phyloP scores from a whole-genome alignment of 1,284 basidiomycete genomes.

The Trichosporon sp. region DNA sequence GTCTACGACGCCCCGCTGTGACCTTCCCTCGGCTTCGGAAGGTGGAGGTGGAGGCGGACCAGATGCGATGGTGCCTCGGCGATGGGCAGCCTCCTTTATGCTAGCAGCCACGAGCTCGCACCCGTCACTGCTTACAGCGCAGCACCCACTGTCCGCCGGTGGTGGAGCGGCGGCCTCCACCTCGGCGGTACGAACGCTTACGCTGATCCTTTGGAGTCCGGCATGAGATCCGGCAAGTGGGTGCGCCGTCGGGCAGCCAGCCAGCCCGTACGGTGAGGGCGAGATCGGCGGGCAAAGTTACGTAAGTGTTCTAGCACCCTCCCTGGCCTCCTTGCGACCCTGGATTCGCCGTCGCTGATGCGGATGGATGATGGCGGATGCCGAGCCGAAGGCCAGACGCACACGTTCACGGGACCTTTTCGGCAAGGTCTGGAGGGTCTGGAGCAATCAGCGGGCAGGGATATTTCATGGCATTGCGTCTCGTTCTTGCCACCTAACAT shows the following conservation, averaged over 20 bases:
- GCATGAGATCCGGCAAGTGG: no score
- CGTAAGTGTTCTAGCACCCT: slow-evolving; percentile 15
- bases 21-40: not conserved
- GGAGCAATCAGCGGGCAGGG: slow-evolving; percentile 9
- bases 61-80: slow-evolving; percentile 4
- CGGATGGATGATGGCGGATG: not conserved
- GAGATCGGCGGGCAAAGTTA: not conserved
- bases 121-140: not conserved
- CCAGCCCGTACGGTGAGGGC: not conserved
- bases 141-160: not conserved
- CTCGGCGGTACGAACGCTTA: not conserved
- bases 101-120: not conserved
- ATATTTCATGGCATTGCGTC: slow-evolving; percentile 19
- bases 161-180: not conserved
- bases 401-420: slow-evolving; percentile 16
- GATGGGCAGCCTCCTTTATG: not conserved
- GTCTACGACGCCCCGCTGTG: not conserved
- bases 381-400: slow-evolving; percentile 9
- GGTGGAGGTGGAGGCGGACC: slow-evolving; percentile 6
- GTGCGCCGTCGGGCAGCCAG: not conserved
- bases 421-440: not conserved
- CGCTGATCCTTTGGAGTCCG: not conserved
- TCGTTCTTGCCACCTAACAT: slow-evolving; percentile 29
- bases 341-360: not conserved
- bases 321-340: not conserved